phyloP scores from a whole-genome alignment of 352 stramenopile genomes.

The Phytophthora nicotianae region DNA sequence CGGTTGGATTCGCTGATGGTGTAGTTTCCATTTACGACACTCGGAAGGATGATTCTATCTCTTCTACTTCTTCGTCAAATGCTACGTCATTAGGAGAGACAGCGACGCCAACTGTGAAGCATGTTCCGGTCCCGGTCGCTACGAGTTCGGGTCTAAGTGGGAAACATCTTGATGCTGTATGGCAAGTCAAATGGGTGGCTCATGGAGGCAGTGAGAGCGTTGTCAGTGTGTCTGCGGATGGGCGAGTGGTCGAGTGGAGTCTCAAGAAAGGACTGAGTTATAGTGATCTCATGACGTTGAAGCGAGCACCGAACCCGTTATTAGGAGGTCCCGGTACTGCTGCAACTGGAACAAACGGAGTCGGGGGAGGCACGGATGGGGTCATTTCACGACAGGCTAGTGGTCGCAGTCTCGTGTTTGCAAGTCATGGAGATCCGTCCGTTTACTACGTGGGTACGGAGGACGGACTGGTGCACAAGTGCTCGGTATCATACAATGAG shows the following conservation, averaged over 20 bases:
- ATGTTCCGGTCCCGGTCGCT: constrained; percentile 51
- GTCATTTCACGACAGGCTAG: constrained; percentile 90
- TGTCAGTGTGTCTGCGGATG: constrained; percentile 91
- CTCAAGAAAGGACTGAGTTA: constrained; percentile 92
- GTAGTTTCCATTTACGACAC: constrained; percentile 93
- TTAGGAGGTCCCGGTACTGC: constrained; percentile 55
- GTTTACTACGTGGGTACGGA: constrained; percentile 93
- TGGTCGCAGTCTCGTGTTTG: constrained; percentile 90
- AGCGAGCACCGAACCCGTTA: constrained; percentile 76
- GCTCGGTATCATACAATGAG: constrained; percentile 93
- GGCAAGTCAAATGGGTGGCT: constrained; percentile 93
- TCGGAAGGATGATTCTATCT: constrained; percentile 57
- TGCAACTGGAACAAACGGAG: constrained; percentile 38
- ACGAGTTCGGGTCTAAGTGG: constrained; percentile 60
- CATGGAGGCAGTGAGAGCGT: constrained; percentile 88
- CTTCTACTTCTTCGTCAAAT: constrained; percentile 7
- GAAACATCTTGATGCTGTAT: constrained; percentile 92
- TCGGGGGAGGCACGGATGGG: constrained; percentile 38
- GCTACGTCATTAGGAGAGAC: neutral
- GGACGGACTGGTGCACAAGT: constrained; percentile 93
- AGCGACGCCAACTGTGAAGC: neutral
- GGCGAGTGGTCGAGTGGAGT: constrained; percentile 93
- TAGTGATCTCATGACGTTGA: constrained; percentile 92
- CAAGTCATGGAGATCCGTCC: constrained; percentile 63
- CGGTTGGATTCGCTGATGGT: constrained; percentile 90